Conservation (phyloP, 73 alveolate species). For the Symbiodinium pilosum region DNA sequence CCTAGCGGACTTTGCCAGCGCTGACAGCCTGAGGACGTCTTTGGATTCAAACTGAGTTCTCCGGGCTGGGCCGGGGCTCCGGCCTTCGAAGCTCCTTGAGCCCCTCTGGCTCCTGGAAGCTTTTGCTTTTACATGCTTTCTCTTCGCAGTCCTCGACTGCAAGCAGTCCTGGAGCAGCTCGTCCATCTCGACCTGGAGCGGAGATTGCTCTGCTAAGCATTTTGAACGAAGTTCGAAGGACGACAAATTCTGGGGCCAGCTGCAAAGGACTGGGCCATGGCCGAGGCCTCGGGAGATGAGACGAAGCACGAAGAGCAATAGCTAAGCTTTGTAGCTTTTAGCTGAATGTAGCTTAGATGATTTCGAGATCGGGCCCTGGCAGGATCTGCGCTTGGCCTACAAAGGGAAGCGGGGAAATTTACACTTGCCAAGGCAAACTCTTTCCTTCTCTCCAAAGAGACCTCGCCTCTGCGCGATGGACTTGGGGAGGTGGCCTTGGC, state of each 20-base stretch:
- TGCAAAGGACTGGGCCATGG: constrained; percentile 10
- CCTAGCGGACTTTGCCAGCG: constrained; percentile 47
- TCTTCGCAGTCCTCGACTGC: constrained; percentile 3
- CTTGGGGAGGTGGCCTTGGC: constrained; percentile 39
- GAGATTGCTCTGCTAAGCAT: not conserved
- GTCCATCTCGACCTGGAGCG: constrained; percentile 45
- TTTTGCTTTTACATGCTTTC: not conserved
- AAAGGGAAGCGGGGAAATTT: not conserved
- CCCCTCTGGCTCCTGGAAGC: constrained; percentile 18
- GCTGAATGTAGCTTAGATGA: not conserved
- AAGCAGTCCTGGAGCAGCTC: constrained; percentile 66
- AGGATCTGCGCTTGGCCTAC: not conserved
- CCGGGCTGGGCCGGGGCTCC: too few relatives aligned
- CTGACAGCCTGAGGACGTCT: constrained; percentile 41
- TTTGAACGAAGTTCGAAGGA: not conserved
- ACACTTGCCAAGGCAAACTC: too few relatives aligned
- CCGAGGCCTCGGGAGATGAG: not conserved
- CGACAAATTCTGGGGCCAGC: too few relatives aligned
- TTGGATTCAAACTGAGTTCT: too few relatives aligned
- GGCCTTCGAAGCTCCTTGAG: constrained; percentile 35
- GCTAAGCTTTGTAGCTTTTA: not conserved
- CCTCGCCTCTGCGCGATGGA: constrained; percentile 65
- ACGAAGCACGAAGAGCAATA: not conserved
- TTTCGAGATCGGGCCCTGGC: not conserved
- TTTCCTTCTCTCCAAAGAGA: too few relatives aligned